Conservation (phyloP, 441 rosid species). For the Populus tomentosa region DNA sequence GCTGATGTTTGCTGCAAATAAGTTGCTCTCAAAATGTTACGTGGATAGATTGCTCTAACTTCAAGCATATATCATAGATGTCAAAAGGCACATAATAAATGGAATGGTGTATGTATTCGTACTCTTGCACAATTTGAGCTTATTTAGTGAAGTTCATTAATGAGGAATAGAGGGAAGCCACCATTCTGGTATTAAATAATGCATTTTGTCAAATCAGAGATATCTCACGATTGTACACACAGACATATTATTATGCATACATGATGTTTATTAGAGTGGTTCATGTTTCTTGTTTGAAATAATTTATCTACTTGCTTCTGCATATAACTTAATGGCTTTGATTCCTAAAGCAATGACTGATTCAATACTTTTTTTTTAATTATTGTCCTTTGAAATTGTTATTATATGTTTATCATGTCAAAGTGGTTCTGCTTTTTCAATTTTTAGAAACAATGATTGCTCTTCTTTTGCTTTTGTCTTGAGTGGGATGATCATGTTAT, state of each 20-base stretch:
- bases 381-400: neutral
- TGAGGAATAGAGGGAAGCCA: neutral
- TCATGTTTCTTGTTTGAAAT: neutral
- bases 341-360: neutral
- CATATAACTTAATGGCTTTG: neutral
- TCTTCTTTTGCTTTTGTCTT: neutral
- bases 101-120: neutral
- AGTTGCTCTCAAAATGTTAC: neutral
- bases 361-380: neutral
- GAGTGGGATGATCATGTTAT: neutral
- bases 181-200: neutral
- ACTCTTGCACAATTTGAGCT: neutral
- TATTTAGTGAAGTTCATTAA: neutral
- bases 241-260: no score
- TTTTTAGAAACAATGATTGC: neutral
- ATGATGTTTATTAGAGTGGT: neutral
- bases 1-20: neutral
- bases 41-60: neutral
- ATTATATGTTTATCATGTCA: neutral
- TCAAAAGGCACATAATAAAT: no score
- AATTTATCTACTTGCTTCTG: neutral
- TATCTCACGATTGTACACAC: no score
- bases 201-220: neutral
- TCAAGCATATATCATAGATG: neutral
- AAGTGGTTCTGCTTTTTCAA: neutral